Conservation (phyloP, 2,329 filamentous ascomycete species). For the Metarhizium sp. region DNA sequence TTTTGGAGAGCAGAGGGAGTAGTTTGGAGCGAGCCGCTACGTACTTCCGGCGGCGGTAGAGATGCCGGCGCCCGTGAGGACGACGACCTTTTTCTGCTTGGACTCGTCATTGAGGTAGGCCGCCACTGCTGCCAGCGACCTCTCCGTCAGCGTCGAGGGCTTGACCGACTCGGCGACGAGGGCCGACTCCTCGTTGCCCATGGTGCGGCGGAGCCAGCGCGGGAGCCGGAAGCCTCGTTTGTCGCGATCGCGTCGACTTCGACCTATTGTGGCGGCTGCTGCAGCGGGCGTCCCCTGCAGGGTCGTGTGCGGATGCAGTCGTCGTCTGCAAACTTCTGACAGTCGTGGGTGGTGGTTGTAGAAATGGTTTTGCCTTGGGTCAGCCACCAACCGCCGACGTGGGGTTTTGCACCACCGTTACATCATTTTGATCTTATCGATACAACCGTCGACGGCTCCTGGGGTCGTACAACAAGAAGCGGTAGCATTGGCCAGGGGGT, state of each 20-base stretch:
- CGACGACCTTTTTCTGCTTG: conserved; percentile 63
- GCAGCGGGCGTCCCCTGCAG: neutral
- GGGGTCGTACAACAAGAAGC: neutral
- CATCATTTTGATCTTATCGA: conserved; percentile 10
- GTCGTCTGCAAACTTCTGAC: neutral
- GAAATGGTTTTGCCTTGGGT: neutral
- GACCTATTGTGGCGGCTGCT: conserved; percentile 27
- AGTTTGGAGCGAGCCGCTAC: neutral
- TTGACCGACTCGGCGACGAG: conserved; percentile 51
- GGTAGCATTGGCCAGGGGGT: neutral
- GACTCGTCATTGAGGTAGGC: conserved; percentile 60
- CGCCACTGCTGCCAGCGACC: conserved; percentile 67
- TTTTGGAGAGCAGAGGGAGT: too few relatives aligned
- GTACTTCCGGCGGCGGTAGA: conserved; percentile 60
- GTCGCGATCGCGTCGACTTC: conserved; percentile 25
- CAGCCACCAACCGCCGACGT: neutral
- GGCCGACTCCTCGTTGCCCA: conserved; percentile 79
- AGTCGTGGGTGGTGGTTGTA: neutral
- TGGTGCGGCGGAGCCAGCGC: conserved; percentile 38
- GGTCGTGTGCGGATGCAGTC: neutral
- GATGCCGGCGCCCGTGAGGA: conserved; percentile 88
- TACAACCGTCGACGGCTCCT: neutral
- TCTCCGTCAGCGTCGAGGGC: conserved; percentile 56
- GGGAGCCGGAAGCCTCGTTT: conserved; percentile 23
- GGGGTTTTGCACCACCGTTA: conserved; percentile 4